phyloP scores from a whole-genome alignment of 768 basidiomycete genomes.

The Boletus reticulatus region DNA sequence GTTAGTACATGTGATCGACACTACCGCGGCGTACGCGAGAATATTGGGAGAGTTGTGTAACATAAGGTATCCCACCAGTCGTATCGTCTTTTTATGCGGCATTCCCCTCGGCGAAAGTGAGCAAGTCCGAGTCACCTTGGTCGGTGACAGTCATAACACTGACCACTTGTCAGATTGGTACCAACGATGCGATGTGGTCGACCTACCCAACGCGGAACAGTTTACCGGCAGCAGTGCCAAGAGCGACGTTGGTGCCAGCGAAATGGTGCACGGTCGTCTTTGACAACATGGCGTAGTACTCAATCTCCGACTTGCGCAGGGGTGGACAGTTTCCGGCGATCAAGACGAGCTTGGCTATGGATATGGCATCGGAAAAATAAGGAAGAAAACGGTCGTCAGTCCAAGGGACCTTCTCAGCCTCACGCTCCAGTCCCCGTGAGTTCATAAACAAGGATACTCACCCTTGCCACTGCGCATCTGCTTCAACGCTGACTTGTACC shows the following conservation, averaged over 20 bases:
- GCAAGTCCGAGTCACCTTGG: constrained; percentile 95
- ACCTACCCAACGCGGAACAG: constrained; percentile 96
- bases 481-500: constrained; percentile 98
- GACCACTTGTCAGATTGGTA: constrained; percentile 8
- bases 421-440: constrained; percentile 92
- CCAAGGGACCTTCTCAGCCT: constrained; percentile 99
- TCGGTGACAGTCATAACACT: constrained; percentile 98
- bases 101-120: constrained; percentile 77
- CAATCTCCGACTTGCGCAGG: constrained; percentile 97
- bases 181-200: not conserved
- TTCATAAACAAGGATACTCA: constrained; percentile 51
- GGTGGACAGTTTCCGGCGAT: constrained; percentile 99
- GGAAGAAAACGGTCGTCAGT: constrained; percentile 47
- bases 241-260: constrained; percentile 93
- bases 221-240: constrained; percentile 98
- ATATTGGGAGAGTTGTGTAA: not conserved
- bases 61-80: constrained; percentile 3
- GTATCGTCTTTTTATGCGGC: constrained; percentile 45
- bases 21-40: not conserved
- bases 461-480: constrained; percentile 98
- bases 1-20: not conserved
- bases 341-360: constrained; percentile 92
- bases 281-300: constrained; percentile 99
- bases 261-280: constrained; percentile 99
- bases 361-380: constrained; percentile 14